phyloP scores from a whole-genome alignment of 179 eudicot species.

The Heliamphora pulchella region DNA sequence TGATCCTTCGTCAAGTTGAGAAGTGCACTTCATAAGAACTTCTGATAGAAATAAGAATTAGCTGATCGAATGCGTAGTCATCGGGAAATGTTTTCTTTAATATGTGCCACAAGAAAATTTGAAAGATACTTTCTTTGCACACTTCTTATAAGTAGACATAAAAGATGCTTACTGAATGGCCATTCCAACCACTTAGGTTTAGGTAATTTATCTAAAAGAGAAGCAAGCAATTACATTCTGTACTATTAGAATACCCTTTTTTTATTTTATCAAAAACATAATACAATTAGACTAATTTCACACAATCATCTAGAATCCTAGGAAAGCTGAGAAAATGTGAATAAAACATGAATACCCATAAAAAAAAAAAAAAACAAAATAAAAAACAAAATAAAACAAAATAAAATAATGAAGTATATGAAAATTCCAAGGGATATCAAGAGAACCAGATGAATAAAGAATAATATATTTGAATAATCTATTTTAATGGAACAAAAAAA shows the following conservation, averaged over 20 bases:
- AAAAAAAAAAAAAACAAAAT: not conserved
- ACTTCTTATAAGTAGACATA: not conserved
- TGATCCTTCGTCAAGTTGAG: not conserved
- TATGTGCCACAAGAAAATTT: not conserved
- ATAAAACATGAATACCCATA: constrained; percentile 1
- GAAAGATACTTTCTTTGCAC: not conserved
- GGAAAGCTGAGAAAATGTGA: not conserved
- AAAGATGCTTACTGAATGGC: not conserved
- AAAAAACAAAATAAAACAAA: not conserved
- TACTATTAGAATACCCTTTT: not conserved
- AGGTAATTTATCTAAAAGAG: not conserved
- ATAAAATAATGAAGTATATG: not conserved
- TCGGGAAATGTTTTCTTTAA: not conserved
- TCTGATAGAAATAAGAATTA: not conserved
- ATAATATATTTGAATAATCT: not conserved
- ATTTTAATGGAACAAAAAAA: not conserved
- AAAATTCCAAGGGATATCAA: not conserved
- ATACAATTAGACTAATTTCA: too few species aligned
- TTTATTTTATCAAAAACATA: too few species aligned
- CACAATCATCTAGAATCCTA: not conserved
- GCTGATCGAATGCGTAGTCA: not conserved
- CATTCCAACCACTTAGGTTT: not conserved
- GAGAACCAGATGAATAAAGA: not conserved
- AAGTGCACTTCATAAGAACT: constrained; percentile 6
- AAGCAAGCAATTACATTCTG: not conserved